Evolutionary conservation across 202 grass and related monocot genomes (phyloP).

Genomic region (Musa balbisiana): DNA sequence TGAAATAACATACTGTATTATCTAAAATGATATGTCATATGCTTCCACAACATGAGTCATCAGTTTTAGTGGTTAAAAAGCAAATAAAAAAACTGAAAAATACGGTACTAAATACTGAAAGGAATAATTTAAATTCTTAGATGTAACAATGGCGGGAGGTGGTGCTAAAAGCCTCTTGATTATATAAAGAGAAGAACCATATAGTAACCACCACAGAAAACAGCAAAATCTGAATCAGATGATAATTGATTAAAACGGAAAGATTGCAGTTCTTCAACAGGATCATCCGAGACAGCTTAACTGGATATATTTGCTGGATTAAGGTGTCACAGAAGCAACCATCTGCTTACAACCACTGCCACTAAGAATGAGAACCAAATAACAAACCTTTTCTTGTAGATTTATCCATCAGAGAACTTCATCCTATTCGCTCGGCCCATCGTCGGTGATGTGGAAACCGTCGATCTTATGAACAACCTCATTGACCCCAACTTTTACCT

Average conservation of each 20-base stretch:
- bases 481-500: slow-evolving; percentile 39
- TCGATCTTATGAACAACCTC: slow-evolving; percentile 69
- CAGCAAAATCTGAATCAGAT: background rate
- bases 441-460: slow-evolving; percentile 59
- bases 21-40: too few species aligned
- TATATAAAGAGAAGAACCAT: background rate
- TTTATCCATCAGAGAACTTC: background rate
- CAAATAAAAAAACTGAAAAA: too few species aligned
- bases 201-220: background rate
- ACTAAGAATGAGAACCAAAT: slow-evolving; percentile 1
- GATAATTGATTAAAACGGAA: too few species aligned
- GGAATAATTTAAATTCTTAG: too few species aligned
- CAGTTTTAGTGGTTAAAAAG: too few species aligned
- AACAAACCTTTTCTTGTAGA: background rate
- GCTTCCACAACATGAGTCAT: too few species aligned
- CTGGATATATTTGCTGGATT: background rate
- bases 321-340: background rate
- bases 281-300: background rate
- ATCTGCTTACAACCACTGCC: background rate
- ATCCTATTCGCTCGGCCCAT: slow-evolving; percentile 37
- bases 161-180: background rate
- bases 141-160: background rate
- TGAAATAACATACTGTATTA: too few species aligned
- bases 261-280: background rate
- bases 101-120: too few species aligned